Percentiles rank a stretch among this genome's conserved stretches.
phyloP scores from a whole-genome alignment of 768 basidiomycete species.

The Lactifluus hygrophoroides region DNA sequence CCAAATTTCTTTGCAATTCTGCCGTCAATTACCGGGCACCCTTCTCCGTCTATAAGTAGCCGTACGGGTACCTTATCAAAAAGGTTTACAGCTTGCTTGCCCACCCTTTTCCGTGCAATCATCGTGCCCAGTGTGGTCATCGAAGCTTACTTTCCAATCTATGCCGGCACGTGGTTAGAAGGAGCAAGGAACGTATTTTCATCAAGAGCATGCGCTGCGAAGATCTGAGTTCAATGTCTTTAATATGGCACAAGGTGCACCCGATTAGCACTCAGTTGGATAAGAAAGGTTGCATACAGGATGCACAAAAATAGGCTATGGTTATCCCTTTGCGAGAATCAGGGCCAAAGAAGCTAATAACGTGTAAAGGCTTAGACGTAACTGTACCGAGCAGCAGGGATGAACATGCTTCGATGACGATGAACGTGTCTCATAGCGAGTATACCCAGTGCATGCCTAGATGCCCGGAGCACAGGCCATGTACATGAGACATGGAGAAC shows the following conservation, averaged over 20 bases:
- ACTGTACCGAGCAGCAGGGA: not conserved
- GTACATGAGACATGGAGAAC: not conserved
- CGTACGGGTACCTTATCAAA: not conserved
- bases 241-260: not conserved
- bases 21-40: no score
- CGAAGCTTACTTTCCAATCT: not conserved
- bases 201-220: not conserved
- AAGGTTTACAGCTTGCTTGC: not conserved
- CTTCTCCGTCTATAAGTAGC: not conserved
- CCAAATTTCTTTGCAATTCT: no score
- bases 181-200: not conserved
- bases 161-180: not conserved
- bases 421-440: not conserved
- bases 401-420: not conserved
- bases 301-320: not conserved
- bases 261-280: not conserved
- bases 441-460: not conserved
- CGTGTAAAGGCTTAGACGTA: not conserved
- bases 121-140: not conserved
- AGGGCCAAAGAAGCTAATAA: not conserved
- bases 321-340: not conserved
- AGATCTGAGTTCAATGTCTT: not conserved
- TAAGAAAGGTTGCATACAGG: not conserved
- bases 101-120: not conserved
- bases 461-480: not conserved